Conservation (phyloP, 2,329 filamentous ascomycete genomes). For the Venturia asperata region DNA sequence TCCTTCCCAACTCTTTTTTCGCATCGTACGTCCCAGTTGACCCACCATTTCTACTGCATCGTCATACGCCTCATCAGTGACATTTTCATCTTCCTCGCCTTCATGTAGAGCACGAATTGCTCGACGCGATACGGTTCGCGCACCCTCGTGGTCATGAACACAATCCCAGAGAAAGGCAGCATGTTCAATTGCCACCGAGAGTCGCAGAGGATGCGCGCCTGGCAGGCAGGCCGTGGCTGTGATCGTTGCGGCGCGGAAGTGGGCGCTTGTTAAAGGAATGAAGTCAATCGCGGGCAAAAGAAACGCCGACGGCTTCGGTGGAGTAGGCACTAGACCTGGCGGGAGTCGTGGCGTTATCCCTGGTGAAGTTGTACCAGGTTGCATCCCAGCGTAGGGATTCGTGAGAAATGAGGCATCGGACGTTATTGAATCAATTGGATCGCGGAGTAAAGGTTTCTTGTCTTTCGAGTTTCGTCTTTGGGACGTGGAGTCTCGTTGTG, state of each 20-base stretch:
- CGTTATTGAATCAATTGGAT: conserved; percentile 42
- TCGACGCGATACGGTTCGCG: conserved; percentile 67
- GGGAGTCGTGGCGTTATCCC: conserved; percentile 16
- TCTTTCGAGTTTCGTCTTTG: conserved; percentile 14
- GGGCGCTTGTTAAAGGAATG: conserved; percentile 69
- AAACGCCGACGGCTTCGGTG: conserved; percentile 54
- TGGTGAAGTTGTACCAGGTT: conserved; percentile 37
- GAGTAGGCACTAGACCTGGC: conserved; percentile 27
- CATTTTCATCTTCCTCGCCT: conserved; percentile 80
- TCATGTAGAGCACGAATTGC: conserved; percentile 89
- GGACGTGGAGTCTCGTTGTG: conserved; percentile 14
- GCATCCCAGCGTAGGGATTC: conserved; percentile 39
- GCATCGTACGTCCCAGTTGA: conserved; percentile 82
- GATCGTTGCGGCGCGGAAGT: conserved; percentile 69
- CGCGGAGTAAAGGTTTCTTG: conserved; percentile 37
- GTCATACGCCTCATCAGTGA: conserved; percentile 92
- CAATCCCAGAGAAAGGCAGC: conserved; percentile 92
- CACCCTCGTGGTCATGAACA: conserved; percentile 69
- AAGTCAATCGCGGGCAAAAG: conserved; percentile 75
- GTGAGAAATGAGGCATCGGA: conserved; percentile 46
- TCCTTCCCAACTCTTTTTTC: conserved; percentile 45
- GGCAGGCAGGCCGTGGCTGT: conserved; percentile 72
- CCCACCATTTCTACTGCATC: conserved; percentile 86
- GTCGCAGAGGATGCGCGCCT: conserved; percentile 79
- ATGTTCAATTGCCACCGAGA: conserved; percentile 89